These are phyloP conservation scores for Cadophora malorum DNA, from an alignment of 2,329 filamentous ascomycete species.

Conservation along the genomic window DNA sequence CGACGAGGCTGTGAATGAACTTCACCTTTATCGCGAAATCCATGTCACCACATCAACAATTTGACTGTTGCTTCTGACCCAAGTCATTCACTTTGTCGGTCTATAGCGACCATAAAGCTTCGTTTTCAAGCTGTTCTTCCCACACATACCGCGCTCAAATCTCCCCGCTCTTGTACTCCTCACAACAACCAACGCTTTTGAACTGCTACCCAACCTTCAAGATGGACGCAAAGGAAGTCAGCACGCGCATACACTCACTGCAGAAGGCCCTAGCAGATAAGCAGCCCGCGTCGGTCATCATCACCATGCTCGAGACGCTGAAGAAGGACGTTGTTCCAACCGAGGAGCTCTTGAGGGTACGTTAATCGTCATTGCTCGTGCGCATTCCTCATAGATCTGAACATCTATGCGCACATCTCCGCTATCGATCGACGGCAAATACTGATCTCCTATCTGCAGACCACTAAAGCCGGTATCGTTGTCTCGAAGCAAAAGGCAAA, in stretches of 20 bases:
- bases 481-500: conserved; percentile 83
- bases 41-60: not conserved
- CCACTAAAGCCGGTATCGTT: conserved; percentile 88
- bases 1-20: conserved; percentile 19
- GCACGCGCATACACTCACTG: conserved; percentile 59
- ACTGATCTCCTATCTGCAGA: conserved; percentile 49
- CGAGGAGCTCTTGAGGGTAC: conserved; percentile 84
- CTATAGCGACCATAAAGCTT: not conserved
- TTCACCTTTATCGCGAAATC: conserved; percentile 15
- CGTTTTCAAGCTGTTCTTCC: not conserved
- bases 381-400: conserved; percentile 34
- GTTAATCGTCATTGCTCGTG: conserved; percentile 45
- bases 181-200: not conserved
- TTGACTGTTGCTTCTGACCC: conserved; percentile 11
- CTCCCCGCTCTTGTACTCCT: not conserved
- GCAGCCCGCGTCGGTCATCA: conserved; percentile 74
- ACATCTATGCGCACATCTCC: not conserved
- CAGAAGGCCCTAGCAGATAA: conserved; percentile 78
- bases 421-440: conserved; percentile 3
- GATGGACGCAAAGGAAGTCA: conserved; percentile 44
- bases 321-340: conserved; percentile 83
- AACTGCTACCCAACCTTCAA: conserved; percentile 13
- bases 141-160: not conserved
- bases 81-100: conserved; percentile 23
- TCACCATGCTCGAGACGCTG: conserved; percentile 77